Evolutionary conservation across 148 eudicot species (phyloP), one percentile per base, ranked within the genome.

Genomic region (Diospyros kaki): DNA sequence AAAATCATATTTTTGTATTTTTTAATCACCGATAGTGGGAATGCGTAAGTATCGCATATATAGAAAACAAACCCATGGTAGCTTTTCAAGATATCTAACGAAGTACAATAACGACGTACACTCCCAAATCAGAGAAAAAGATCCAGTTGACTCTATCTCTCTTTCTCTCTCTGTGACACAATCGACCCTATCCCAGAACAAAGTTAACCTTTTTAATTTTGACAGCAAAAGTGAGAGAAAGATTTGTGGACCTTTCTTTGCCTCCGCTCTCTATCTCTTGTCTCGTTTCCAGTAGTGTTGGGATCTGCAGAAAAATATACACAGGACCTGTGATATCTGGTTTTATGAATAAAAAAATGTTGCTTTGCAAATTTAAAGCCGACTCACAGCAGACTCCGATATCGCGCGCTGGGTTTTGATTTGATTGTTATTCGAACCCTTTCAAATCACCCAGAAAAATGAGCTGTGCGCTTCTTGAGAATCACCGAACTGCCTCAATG

Each of bases 61-160:
- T 44, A 7, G 6, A 44, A 17, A 14, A 7, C 9, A 3, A 2
- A 8, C 6, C 6, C 5, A 53, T 69, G 73, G 68, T 28, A 70
- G 68, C 70, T 48, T 48, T 48, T 76, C 61, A 58, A 50, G 10
- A 3, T 69, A 40, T 58, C 79, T 59, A 60, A 76, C 74, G 70
- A 52, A 76, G n/a, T 48, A 46, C 52, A 48, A 28, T 28, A 28
- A 28, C 28, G 0, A 28, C 28, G 28, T 1, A 68, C 4, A 69
- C 38, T 10, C n/a, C 55, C 38, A 67, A 59, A 56, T 15, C 12
- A 66, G 69, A 66, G 69, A 76, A 68, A 28, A 55, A 58, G 13
- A 42, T 54, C 44, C 68, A 68, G 74, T 76, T 69, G 79, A 76
- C 74, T 68, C 58, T 28, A 11, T 11, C 12, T 55, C 59, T 13